These are phyloP conservation scores for Dryadomyces quercus-mongolicae DNA, from an alignment of 2,329 filamentous ascomycete genomes.

Conservation along the genomic window DNA sequence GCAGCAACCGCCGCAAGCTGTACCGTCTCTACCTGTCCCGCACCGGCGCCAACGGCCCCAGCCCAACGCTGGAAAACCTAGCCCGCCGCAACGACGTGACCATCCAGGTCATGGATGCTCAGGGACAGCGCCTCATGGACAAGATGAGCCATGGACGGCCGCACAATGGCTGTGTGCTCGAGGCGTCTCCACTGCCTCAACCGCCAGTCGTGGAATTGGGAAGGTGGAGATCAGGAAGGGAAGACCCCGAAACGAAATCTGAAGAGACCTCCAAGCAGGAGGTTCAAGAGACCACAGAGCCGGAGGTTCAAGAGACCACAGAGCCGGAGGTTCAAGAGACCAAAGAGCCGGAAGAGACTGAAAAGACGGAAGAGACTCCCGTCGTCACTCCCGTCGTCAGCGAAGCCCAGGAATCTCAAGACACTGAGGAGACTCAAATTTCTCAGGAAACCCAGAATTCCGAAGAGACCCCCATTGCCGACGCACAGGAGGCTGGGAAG, in stretches of 20 bases:
- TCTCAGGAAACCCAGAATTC: no score
- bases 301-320: neutral
- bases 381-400: conserved; percentile 1
- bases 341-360: neutral
- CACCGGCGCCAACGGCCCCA: conserved; percentile 35
- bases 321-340: no score
- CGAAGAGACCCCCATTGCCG: no score
- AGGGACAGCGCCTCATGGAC: conserved; percentile 59
- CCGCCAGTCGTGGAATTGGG: conserved; percentile 51
- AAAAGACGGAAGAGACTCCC: neutral
- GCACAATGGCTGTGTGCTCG: conserved; percentile 82
- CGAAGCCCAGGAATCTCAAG: no score
- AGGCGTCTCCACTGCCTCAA: conserved; percentile 72
- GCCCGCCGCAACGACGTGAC: conserved; percentile 37
- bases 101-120: conserved; percentile 45
- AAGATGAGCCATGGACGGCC: conserved; percentile 73
- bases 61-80: conserved; percentile 26
- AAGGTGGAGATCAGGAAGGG: conserved; percentile 16
- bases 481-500: no score
- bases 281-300: neutral
- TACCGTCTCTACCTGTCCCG: conserved; percentile 76
- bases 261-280: neutral
- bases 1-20: conserved; percentile 51
- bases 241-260: neutral
- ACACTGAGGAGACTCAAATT: neutral